Percentiles rank a stretch among this genome's conserved stretches.
Evolutionary conservation across 805 yeast species (phyloP).

Genomic region (Grigorovia transvaalensis): DNA sequence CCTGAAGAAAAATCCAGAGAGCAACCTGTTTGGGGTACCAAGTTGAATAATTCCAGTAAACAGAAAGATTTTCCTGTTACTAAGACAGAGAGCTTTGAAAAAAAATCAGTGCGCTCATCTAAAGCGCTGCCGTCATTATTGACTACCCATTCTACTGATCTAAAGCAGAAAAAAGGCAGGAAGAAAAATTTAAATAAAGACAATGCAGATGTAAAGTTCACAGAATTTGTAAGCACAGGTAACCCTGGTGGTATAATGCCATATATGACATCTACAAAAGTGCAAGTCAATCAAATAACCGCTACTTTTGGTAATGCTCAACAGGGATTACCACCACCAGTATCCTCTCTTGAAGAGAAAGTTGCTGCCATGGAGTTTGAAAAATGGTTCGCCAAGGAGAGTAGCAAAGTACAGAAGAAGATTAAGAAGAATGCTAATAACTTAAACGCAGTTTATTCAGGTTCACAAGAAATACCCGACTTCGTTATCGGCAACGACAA

Average conservation of each 20-base stretch:
- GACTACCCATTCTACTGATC: neutral
- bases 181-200: neutral
- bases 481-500: conserved; percentile 2
- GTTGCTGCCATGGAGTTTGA: conserved; percentile 79
- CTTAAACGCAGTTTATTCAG: conserved; percentile 10
- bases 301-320: conserved; percentile 3
- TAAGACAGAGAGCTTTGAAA: neutral
- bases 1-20: conserved; percentile 1
- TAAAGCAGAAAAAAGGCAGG: conserved; percentile 1
- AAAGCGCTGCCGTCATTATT: conserved; percentile 17
- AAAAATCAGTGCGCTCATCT: conserved; percentile 1
- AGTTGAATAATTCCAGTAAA: neutral
- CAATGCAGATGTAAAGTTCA: conserved; percentile 1
- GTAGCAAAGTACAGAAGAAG: conserved; percentile 48
- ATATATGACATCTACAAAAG: conserved; percentile 7
- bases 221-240: conserved; percentile 18
- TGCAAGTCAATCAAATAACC: conserved; percentile 6
- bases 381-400: conserved; percentile 79
- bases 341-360: conserved; percentile 43
- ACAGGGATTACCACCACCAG: neutral
- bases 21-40: conserved; percentile 18
- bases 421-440: conserved; percentile 11
- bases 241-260: conserved; percentile 14
- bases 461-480: conserved; percentile 14
- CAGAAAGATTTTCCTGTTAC: neutral